These are phyloP conservation scores for Aspergillus latus DNA, from an alignment of 2,329 filamentous ascomycete genomes.

Conservation along the genomic window DNA sequence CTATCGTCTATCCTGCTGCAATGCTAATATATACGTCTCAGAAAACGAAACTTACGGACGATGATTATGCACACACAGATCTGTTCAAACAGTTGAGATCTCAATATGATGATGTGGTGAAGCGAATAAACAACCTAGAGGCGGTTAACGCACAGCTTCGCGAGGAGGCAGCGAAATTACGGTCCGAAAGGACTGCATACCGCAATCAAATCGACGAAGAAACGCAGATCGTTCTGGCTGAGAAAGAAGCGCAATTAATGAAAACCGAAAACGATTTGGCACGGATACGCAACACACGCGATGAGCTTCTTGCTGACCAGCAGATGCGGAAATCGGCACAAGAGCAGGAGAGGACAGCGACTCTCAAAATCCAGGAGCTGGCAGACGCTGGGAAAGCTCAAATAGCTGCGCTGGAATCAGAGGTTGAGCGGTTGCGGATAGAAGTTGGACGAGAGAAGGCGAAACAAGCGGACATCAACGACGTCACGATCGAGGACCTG, in stretches of 20 bases:
- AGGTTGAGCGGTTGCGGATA: conserved; percentile 69
- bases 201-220: conserved; percentile 80
- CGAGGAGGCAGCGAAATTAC: conserved; percentile 80
- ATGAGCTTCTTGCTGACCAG: conserved; percentile 81
- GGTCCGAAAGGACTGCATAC: conserved; percentile 80
- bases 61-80: conserved; percentile 90
- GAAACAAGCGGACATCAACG: conserved; percentile 51
- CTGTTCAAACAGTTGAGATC: conserved; percentile 88
- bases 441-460: conserved; percentile 52
- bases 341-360: conserved; percentile 70
- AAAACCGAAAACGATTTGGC: conserved; percentile 81
- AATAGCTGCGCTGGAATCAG: conserved; percentile 77
- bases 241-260: conserved; percentile 79
- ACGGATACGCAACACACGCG: conserved; percentile 77
- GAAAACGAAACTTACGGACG: conserved; percentile 75
- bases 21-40: conserved; percentile 29
- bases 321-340: conserved; percentile 75
- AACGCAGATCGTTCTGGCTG: conserved; percentile 67
- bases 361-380: conserved; percentile 76
- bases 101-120: conserved; percentile 90
- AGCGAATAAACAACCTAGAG: conserved; percentile 86
- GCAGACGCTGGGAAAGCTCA: conserved; percentile 75
- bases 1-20: background rate
- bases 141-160: conserved; percentile 80
- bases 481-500: conserved; percentile 68